These are phyloP conservation scores for Geotrichum klebahnii DNA, from an alignment of 1,139 yeast genomes.

Conservation along the genomic window DNA sequence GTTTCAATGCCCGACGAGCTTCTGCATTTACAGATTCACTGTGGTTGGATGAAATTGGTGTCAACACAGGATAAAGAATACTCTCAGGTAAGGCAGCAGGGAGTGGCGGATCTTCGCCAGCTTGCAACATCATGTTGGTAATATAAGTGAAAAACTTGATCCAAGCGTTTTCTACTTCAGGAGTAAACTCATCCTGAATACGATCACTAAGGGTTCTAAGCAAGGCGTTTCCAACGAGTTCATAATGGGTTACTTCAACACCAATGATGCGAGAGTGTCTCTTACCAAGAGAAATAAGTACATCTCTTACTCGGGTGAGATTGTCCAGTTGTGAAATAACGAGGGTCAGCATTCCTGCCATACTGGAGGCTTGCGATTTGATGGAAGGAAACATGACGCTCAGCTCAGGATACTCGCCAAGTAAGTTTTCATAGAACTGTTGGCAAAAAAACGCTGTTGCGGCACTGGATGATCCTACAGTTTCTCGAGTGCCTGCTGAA, in stretches of 20 bases:
- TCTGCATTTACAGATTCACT: conserved; percentile 17
- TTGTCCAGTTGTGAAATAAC: conserved; percentile 50
- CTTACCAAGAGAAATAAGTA: conserved; percentile 62
- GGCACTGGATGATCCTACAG: conserved; percentile 32
- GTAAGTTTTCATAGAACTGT: conserved; percentile 58
- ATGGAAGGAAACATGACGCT: conserved; percentile 60
- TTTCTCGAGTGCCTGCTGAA: no score
- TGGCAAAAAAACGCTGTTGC: conserved; percentile 40
- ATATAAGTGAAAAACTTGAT: conserved; percentile 51
- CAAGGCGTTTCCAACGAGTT: conserved; percentile 74
- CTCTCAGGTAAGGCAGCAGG: conserved; percentile 24
- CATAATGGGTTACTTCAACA: conserved; percentile 68
- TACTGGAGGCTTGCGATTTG: conserved; percentile 68
- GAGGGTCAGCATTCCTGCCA: conserved; percentile 73
- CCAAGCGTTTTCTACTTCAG: conserved; percentile 62
- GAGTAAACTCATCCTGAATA: conserved; percentile 48
- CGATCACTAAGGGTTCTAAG: conserved; percentile 71
- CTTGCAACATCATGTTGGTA: conserved; percentile 61
- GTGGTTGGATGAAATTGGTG: conserved; percentile 20
- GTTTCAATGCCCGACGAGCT: conserved; percentile 24
- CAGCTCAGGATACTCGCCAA: conserved; percentile 51
- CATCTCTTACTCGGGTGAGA: conserved; percentile 51
- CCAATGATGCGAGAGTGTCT: conserved; percentile 72
- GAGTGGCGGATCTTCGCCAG: conserved; percentile 58
- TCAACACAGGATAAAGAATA: conserved; percentile 25